Conservation (phyloP, 768 basidiomycete species). For the Hericium erinaceus region DNA sequence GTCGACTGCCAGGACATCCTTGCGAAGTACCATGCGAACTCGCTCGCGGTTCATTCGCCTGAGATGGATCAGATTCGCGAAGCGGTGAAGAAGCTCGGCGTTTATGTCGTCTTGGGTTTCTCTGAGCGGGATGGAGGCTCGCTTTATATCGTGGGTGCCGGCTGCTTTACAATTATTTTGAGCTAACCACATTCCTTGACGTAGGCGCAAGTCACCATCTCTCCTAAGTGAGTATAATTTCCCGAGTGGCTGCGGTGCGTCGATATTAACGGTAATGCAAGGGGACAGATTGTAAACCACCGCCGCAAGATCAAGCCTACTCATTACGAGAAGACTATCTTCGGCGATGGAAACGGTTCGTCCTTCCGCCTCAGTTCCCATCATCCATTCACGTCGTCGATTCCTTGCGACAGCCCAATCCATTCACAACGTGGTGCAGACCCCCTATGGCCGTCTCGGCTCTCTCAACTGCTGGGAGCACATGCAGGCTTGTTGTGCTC, state of each 20-base stretch:
- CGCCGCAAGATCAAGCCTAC: background rate
- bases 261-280: background rate
- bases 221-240: background rate
- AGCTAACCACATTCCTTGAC: background rate
- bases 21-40: background rate
- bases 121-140: background rate
- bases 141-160: background rate
- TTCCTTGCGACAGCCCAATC: background rate
- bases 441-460: background rate
- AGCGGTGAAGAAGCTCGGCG: background rate
- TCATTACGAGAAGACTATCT: background rate
- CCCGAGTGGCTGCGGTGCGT: background rate
- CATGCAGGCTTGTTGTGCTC: background rate
- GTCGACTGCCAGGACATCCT: background rate
- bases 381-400: background rate
- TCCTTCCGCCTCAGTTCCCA: background rate
- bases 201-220: background rate
- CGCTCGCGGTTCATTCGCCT: background rate
- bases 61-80: background rate
- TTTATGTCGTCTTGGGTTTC: background rate
- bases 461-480: background rate
- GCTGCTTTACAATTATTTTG: background rate
- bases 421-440: background rate
- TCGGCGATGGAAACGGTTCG: background rate
- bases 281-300: background rate